Conservation (phyloP, 1,284 basidiomycete species). For the Moesziomyces sp. region DNA sequence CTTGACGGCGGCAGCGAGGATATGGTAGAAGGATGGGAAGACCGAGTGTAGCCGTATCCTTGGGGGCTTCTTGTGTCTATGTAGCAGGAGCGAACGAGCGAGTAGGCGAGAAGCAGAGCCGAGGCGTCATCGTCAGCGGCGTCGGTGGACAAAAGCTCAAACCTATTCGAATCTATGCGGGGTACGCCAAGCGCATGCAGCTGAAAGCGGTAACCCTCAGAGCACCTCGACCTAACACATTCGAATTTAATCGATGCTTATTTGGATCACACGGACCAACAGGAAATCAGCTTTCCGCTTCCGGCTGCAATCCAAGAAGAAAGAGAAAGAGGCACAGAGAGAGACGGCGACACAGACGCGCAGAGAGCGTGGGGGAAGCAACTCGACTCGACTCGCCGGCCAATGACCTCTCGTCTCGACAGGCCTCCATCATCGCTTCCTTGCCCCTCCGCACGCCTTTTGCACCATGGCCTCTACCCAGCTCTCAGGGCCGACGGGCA, state of each 20-base stretch:
- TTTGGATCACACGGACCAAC: background rate
- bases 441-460: background rate
- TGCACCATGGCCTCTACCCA: slow-evolving; percentile 18
- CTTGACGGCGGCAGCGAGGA: background rate
- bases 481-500: slow-evolving; percentile 15
- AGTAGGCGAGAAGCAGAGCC: too few relatives aligned
- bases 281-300: background rate
- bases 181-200: background rate
- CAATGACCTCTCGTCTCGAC: background rate
- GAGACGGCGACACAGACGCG: too few relatives aligned
- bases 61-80: background rate
- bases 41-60: background rate
- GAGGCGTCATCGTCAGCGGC: too few relatives aligned
- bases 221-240: background rate
- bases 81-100: too few relatives aligned
- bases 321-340: background rate
- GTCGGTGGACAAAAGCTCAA: background rate
- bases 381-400: too few relatives aligned
- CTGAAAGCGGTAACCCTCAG: background rate
- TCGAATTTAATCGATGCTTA: background rate
- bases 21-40: background rate
- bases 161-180: background rate
- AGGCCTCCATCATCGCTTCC: too few relatives aligned
- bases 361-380: background rate
- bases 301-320: background rate